Evolutionary conservation across 2,329 filamentous ascomycete genomes (phyloP), one percentile per base, ranked within the genome.

Genomic region (Exophiala bonariae): DNA sequence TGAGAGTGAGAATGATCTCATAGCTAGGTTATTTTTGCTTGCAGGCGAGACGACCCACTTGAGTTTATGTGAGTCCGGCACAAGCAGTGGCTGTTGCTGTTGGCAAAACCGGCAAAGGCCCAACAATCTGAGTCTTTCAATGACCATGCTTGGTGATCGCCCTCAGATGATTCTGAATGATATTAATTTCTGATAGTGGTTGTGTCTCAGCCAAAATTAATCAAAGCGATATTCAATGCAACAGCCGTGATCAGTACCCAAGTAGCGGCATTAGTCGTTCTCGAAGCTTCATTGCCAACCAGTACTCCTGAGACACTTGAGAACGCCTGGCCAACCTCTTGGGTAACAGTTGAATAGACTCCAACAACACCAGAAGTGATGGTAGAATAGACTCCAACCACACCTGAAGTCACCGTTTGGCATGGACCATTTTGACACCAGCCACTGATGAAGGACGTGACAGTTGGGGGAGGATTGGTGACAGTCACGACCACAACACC

Each of bases 261-360:
- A 5, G 37, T 39, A 13, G 50, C 37, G 28, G 34, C 8, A 14
- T 23, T 16, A 7, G 20, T 22, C 28, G 42, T 26, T 9, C 30
- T 37, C 20, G 46, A 28, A 26, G 41, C 42, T 8, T 1, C 38
- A 20, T 37, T 37, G 30, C 46, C 42, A 8, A 53, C 50, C 37
- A 53, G 16, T 9, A 53, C 37, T 10, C 50, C 50, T 13, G 45
- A 49, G n/a, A 53, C 42, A 18, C 39, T 52, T 20, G 49, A 42
- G 34, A 28, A 52, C 20, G 28, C 49, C 16, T 47, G 42, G 31
- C 45, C 49, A n/a, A 35, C 37, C 11, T 41, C 44, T 4, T 46
- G 44, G 31, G 49, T 52, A 3, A 52, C 44, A 16, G 46, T 49
- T 4, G 45, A 43, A 31, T 45, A 45, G 18, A 38, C 46, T 17